These are phyloP conservation scores for Dittrichia graveolens DNA, from an alignment of 129 eudicot genomes.

Conservation along the genomic window DNA sequence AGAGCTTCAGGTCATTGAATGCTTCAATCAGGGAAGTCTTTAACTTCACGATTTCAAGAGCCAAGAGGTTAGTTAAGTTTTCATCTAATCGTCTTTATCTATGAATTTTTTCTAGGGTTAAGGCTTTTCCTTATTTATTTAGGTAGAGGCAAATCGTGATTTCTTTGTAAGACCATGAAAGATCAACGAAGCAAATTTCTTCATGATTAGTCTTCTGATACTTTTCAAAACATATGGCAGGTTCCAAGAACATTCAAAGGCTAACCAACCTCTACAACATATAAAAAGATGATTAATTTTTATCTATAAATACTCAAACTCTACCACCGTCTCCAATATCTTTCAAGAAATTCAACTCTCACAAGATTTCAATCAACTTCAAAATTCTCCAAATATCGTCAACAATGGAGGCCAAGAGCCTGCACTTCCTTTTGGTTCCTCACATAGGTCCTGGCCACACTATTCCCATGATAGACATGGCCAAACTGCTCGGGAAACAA, in stretches of 20 bases:
- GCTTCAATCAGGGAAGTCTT: too few relatives aligned
- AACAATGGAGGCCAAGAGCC: constrained; percentile 22
- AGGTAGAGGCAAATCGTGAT: too few relatives aligned
- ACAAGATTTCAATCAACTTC: neutral
- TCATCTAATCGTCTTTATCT: too few relatives aligned
- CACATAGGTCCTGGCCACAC: constrained; percentile 52
- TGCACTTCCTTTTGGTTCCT: constrained; percentile 55
- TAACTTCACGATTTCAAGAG: too few relatives aligned
- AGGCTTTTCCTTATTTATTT: too few relatives aligned
- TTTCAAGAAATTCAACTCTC: neutral
- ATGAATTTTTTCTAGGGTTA: too few relatives aligned
- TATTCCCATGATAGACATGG: constrained; percentile 54
- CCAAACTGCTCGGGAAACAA: constrained; percentile 42
- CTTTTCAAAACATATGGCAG: constrained; percentile 16
- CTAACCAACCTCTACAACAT: neutral
- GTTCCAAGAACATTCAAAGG: neutral
- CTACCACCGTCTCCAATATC: neutral
- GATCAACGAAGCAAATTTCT: constrained; percentile 5
- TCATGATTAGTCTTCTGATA: constrained; percentile 18
- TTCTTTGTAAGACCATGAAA: neutral
- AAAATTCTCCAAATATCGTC: neutral
- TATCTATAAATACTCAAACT: neutral
- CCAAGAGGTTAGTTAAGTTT: too few relatives aligned
- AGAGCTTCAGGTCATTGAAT: too few relatives aligned
- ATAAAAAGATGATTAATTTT: neutral